These are phyloP conservation scores for Colletotrichum lupini DNA, from an alignment of 2,329 filamentous ascomycete species.

Conservation along the genomic window DNA sequence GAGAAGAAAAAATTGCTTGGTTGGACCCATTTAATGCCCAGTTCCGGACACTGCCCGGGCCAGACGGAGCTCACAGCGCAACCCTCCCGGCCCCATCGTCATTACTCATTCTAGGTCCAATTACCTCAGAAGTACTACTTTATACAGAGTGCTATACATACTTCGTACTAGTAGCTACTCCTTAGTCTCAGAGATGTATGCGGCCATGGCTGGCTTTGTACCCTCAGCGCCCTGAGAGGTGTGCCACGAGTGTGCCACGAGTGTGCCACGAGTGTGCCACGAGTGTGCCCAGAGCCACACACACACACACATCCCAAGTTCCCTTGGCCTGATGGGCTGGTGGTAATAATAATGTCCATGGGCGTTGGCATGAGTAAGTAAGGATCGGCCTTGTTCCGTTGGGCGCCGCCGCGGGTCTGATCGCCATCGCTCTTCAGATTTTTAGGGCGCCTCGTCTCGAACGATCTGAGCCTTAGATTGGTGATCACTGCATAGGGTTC, in stretches of 20 bases:
- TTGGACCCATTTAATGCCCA: conserved; percentile 34
- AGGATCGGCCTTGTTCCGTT: conserved; percentile 33
- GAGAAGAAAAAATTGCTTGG: conserved; percentile 25
- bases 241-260: conserved; percentile 15
- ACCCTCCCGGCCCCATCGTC: conserved; percentile 28
- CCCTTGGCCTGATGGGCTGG: not conserved
- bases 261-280: too few species aligned
- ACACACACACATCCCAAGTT: not conserved
- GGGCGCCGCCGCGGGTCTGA: conserved; percentile 31
- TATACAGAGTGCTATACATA: not conserved
- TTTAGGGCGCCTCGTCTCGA: conserved; percentile 30
- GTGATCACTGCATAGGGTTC: conserved; percentile 34
- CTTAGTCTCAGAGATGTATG: conserved; percentile 13
- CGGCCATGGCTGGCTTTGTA: not conserved
- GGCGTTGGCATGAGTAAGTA: conserved; percentile 30
- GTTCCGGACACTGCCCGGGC: conserved; percentile 33
- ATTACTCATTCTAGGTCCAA: conserved; percentile 33
- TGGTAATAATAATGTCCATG: conserved; percentile 6
- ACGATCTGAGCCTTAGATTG: conserved; percentile 32
- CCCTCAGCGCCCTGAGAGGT: conserved; percentile 1
- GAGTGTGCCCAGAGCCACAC: conserved; percentile 12
- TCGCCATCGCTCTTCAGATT: conserved; percentile 24
- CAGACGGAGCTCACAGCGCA: conserved; percentile 34
- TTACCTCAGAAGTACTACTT: conserved; percentile 19
- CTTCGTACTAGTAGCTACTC: not conserved